These are phyloP conservation scores for Amesomyces nigricolor DNA, from an alignment of 2,329 filamentous ascomycete genomes.

Conservation along the genomic window DNA sequence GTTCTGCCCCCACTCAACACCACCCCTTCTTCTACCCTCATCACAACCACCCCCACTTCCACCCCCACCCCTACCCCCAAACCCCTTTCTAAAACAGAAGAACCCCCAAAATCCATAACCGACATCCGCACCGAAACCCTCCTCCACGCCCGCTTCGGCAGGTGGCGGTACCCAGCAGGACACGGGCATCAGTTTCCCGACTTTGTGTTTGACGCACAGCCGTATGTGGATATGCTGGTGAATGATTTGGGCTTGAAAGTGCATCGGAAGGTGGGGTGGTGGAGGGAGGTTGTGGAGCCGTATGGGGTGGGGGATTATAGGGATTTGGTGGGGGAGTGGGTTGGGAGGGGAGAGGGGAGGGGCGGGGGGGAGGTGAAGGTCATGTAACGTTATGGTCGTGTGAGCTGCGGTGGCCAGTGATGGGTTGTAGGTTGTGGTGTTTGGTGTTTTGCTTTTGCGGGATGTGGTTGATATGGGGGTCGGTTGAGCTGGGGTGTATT, in stretches of 20 bases:
- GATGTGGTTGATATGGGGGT: no score
- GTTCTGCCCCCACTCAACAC: constrained; percentile 25
- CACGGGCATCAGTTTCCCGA: constrained; percentile 59
- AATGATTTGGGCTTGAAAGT: constrained; percentile 57
- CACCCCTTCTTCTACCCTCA: neutral
- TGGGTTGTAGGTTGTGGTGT: no score
- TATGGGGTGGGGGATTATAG: constrained; percentile 57
- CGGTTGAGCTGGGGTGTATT: no score
- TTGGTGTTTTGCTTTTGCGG: no score
- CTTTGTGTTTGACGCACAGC: constrained; percentile 70
- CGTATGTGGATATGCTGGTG: constrained; percentile 65
- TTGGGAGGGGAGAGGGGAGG: neutral
- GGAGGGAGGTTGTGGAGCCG: constrained; percentile 48
- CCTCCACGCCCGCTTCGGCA: constrained; percentile 62
- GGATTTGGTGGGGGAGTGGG: constrained; percentile 47
- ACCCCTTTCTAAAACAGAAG: neutral
- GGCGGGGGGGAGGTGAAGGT: neutral
- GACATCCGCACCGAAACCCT: constrained; percentile 49
- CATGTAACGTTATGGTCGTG: neutral
- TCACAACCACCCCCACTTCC: neutral
- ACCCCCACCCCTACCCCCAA: neutral
- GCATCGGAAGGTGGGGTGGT: constrained; percentile 49
- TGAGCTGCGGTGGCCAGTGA: no score
- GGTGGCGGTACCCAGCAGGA: constrained; percentile 62
- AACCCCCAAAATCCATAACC: constrained; percentile 37